These are phyloP conservation scores for Boletus sp. DNA, from an alignment of 768 basidiomycete genomes.

Conservation along the genomic window DNA sequence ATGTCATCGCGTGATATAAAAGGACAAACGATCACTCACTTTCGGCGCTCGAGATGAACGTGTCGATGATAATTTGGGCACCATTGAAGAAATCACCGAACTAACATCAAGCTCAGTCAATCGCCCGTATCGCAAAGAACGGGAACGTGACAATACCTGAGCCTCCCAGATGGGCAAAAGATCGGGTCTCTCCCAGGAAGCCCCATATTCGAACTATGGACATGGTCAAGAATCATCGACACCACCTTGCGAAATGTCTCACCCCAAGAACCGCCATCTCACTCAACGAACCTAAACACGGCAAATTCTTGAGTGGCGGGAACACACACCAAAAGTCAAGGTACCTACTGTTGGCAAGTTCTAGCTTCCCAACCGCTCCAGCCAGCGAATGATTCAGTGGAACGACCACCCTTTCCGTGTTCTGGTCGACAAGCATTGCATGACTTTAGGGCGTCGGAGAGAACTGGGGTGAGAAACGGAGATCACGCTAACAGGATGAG, in stretches of 20 bases:
- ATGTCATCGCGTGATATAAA: not conserved
- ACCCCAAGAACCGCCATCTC: conserved; percentile 88
- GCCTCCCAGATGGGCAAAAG: conserved; percentile 90
- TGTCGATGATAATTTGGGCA: conserved; percentile 84
- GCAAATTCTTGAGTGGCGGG: not conserved
- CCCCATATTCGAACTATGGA: conserved; percentile 84
- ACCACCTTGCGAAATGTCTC: conserved; percentile 25
- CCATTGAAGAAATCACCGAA: conserved; percentile 96
- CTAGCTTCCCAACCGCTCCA: conserved; percentile 61
- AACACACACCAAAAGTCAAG: not conserved
- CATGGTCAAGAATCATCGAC: conserved; percentile 29
- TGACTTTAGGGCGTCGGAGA: conserved; percentile 26
- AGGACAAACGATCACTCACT: conserved; percentile 42
- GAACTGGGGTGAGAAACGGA: not conserved
- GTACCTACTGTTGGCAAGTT: conserved; percentile 80
- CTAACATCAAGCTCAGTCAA: conserved; percentile 30
- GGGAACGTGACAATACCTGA: conserved; percentile 45
- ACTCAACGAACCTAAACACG: conserved; percentile 67
- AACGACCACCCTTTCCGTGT: conserved; percentile 72
- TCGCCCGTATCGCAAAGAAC: not conserved
- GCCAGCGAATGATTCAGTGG: conserved; percentile 70
- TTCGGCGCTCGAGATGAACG: conserved; percentile 80
- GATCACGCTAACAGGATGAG: no score
- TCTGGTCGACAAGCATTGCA: conserved; percentile 90
- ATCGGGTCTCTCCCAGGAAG: conserved; percentile 83